Evolutionary conservation across 495 filamentous ascomycete genomes (phyloP), one percentile per base, ranked within the genome.

Genomic region (Penicillium steckii): DNA sequence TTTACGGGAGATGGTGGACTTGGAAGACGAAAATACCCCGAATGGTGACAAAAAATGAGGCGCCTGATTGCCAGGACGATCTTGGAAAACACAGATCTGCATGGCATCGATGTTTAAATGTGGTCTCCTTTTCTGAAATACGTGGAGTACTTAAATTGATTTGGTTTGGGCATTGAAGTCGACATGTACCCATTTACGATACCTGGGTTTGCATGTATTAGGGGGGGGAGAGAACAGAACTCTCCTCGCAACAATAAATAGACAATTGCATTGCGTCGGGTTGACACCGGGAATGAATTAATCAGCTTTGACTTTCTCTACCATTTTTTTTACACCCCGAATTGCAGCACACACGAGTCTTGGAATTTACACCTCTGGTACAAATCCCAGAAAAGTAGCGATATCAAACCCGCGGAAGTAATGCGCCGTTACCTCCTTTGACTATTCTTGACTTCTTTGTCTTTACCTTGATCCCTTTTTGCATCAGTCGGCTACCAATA

Each of bases 1-100:
- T 3, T 48, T 80, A 43, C 64, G 77, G 26, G 76, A 79, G 46
- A 71, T 80, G 51, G 72, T 76, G 23, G 68, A 76, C 8, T 57
- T 80, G 29, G 72, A 78, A 27, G 76, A 73, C 23, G 73, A 79
- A 47, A 63, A 50, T 40, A 44, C 50, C 27, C 44, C 48, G n/a
- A 72, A 69, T 17, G 67, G 64, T 25, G 61, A 68, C 35, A 64
- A 61, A 49, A 62, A 65, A 29, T 61, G 53, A 62, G 23, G 45
- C 24, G 17, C 21, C 24, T 17, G 13, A 23, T 19, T 44, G 41
- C 18, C 25, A 9, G 13, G 25, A n/a, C n/a, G 22, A 37, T 2
- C 9, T 46, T 49, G 19, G 23, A 29, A 48, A 44, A 55, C 35
- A 26, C 26, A 53, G 38, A 48, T 23, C 42, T 66, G 62, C 62